These are phyloP conservation scores for Teunomyces funiuensis DNA, from an alignment of 805 yeast species.

Conservation along the genomic window DNA sequence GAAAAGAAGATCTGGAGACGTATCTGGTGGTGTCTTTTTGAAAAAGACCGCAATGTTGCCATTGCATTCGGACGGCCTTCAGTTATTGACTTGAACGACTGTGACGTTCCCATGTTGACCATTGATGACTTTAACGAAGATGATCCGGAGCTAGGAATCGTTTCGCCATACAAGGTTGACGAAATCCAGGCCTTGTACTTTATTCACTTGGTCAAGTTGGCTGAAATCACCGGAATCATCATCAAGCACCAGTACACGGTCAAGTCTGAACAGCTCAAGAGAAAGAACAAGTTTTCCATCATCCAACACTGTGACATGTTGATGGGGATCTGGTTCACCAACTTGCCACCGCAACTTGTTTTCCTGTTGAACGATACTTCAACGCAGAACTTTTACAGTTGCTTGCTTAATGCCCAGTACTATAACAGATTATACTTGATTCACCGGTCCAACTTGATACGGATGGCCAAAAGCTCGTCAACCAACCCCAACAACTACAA, in stretches of 20 bases:
- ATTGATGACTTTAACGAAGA: conserved; percentile 63
- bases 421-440: conserved; percentile 70
- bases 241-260: conserved; percentile 69
- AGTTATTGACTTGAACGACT: conserved; percentile 66
- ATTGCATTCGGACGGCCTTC: conserved; percentile 75
- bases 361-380: conserved; percentile 57
- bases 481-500: conserved; percentile 43
- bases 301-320: conserved; percentile 71
- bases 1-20: conserved; percentile 57
- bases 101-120: conserved; percentile 72
- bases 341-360: conserved; percentile 60
- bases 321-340: conserved; percentile 74
- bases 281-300: conserved; percentile 42
- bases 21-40: conserved; percentile 76
- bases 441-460: conserved; percentile 65
- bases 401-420: conserved; percentile 64
- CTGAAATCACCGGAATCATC: conserved; percentile 70
- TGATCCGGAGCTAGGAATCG: conserved; percentile 37
- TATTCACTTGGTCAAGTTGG: conserved; percentile 62
- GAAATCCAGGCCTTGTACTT: conserved; percentile 54
- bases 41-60: conserved; percentile 67
- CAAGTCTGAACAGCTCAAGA: conserved; percentile 56
- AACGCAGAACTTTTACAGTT: conserved; percentile 56
- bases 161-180: conserved; percentile 45
- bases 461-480: conserved; percentile 44